These are phyloP conservation scores for Fagopyrum esculentum DNA, from an alignment of 148 eudicot genomes.

Conservation along the genomic window DNA sequence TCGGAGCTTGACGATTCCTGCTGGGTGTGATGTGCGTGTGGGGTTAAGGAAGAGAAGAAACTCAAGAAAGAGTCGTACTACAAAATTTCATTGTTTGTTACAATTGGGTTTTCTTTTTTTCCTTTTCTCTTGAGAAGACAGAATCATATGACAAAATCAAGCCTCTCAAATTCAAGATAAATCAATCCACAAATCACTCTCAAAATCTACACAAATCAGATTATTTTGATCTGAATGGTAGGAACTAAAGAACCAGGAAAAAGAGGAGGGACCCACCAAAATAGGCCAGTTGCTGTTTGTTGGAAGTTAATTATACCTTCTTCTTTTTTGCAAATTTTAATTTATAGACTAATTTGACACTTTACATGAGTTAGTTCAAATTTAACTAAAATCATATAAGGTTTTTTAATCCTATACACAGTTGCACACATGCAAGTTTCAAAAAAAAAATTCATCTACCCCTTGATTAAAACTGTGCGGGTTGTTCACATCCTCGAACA, in stretches of 20 bases:
- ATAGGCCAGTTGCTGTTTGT: not conserved
- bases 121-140: not conserved
- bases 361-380: too few species aligned
- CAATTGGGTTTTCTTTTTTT: not conserved
- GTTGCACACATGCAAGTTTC: too few species aligned
- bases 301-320: not conserved
- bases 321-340: not conserved
- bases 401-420: too few species aligned
- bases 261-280: not conserved
- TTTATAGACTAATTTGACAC: not conserved
- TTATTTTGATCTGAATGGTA: not conserved
- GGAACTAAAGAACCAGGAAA: not conserved
- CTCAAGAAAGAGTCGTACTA: conserved; percentile 5
- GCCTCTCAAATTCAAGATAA: not conserved
- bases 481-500: too few species aligned
- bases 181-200: conserved; percentile 4
- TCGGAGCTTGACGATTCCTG: conserved; percentile 8
- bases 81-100: not conserved
- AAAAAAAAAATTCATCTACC: too few species aligned
- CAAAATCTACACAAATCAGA: not conserved
- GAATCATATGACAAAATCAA: not conserved
- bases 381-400: too few species aligned
- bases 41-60: not conserved
- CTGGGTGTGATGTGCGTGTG: conserved; percentile 7
- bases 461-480: too few species aligned